Evolutionary conservation across 345 rosid species (phyloP), one percentile per base, ranked within the genome.

Genomic region (Bruguiera gymnorhiza): DNA sequence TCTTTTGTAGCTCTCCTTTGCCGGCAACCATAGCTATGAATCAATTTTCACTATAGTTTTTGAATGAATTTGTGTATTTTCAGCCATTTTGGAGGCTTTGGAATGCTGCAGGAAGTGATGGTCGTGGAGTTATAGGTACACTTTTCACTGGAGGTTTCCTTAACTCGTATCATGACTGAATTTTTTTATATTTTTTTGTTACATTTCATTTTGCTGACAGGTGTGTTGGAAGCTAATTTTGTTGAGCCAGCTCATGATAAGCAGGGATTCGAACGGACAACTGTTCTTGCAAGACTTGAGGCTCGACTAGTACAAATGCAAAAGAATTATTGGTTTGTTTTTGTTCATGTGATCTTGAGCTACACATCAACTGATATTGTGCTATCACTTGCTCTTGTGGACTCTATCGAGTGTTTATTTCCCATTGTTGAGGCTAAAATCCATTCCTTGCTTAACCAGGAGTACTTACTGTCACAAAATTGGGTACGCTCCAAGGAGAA

Each of bases 61-160:
- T 62, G 53, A 36, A 39, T 16, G 63, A 62, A 66, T 11, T 26
- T 26, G 30, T 39, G 24, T 73, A 65, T 74, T 75, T 67, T 70
- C 83, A 93, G 98, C 98, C 97, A 59, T 93, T 93, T 79, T 93
- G 98, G 98, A 93, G 97, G 89, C 85, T 93, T 60, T 93, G 98
- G 97, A 89, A 89, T 83, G 81, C 98, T 64, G 21, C 97, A 8
- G 97, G 92, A 63, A 89, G 97, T 85, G 89, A 83, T 78, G 98
- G 98, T 39, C 97, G 98, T 70, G 98, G 98, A 24, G 96, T 91
- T 63, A 85, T 93, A 79, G 98, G 98, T 93, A 72, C 51, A 1
- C 50, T 69, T 67, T 53, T 15, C 56, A 46, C 56, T 62, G 62
- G 36, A 70, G 72, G 34, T 57, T 58, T 24, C 54, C n/a, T 43